Evolutionary conservation across 2,329 filamentous ascomycete species (phyloP), one percentile per base, ranked within the genome.

Genomic region (Cryphonectria nitschkei): DNA sequence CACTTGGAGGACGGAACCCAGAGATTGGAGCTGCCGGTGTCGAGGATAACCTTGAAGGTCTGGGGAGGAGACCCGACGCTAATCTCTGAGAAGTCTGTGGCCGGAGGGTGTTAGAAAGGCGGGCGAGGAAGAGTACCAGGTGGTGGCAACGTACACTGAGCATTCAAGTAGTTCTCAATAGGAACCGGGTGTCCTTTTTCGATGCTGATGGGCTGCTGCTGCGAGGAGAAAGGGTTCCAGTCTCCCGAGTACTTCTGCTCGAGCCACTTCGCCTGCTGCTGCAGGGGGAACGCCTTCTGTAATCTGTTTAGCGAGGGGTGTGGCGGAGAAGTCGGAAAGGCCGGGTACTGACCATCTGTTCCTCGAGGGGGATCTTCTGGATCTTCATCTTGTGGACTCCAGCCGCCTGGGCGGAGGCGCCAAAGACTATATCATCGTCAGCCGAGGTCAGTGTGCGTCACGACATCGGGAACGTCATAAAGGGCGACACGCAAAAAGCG

Each of bases 21-120:
- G 74, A 99, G 89, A 87, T 99, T 99, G 81, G 96, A 98, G 88
- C 94, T 98, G 78, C 96, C 96, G 39, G 96, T 99, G 82, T 99
- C 96, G 75, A 99, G 92, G 75, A 99, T 92, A 76, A 99, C 97
- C 89, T 99, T 99, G 90, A 99, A 99, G 76, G 85, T 88, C 86
- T 99, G 96, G 46, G 96, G 91, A 75, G 96, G 96, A 65, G 91
- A 95, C 75, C 96, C 96, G 81, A 99, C 89, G 76, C 90, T 88
- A 81, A 99, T 98, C 83, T 98, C 94, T 76, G 95, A 97, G 89
- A 97, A 99, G 87, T 99, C 95, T 97, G 73, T 0, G 9, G 11
- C 8, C n/a, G 19, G 16, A 72, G n/a, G n/a, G 68, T 68, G 26
- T 61, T 66, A 67, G 67, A 52, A 8, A 34, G 32, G 22, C 32